A percentile compares a stretch with the other conserved stretches of the same genome.
phyloP scores from a whole-genome alignment of 1,284 basidiomycete genomes.

The Leccinum huronense region DNA sequence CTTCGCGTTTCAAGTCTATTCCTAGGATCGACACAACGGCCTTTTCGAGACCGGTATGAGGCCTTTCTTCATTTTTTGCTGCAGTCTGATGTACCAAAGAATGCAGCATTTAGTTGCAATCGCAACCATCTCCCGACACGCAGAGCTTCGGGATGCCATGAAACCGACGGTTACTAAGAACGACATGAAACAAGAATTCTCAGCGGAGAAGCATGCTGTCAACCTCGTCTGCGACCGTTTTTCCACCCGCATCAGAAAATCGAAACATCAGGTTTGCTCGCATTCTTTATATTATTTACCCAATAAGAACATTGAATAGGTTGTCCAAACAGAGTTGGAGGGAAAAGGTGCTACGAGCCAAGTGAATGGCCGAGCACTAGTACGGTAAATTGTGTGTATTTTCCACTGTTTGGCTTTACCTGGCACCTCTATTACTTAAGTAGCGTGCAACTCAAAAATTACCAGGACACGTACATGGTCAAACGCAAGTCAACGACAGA shows the following conservation, averaged over 20 bases:
- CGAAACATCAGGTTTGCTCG: slow-evolving; percentile 35
- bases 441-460: too few relatives aligned
- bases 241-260: slow-evolving; percentile 39
- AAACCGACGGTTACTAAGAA: slow-evolving; percentile 43
- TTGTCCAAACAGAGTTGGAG: slow-evolving; percentile 22
- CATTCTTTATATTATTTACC: neutral
- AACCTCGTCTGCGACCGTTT: slow-evolving; percentile 42
- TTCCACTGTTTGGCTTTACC: too few relatives aligned
- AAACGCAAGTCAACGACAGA: too few relatives aligned
- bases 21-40: slow-evolving; percentile 24
- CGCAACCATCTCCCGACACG: slow-evolving; percentile 41
- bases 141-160: slow-evolving; percentile 37
- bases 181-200: slow-evolving; percentile 39
- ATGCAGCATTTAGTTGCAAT: slow-evolving; percentile 39
- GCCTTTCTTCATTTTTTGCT: neutral
- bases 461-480: too few relatives aligned
- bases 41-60: slow-evolving; percentile 21
- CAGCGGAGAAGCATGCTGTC: slow-evolving; percentile 27
- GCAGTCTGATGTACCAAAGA: neutral
- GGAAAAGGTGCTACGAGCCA: slow-evolving; percentile 5
- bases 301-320: slow-evolving; percentile 13
- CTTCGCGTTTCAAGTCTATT: slow-evolving; percentile 14
- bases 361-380: neutral
- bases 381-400: too few relatives aligned
- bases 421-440: too few relatives aligned